Evolutionary conservation across 2,329 filamentous ascomycete species (phyloP), one percentile per base, ranked within the genome.

Genomic region (Colletotrichum somersetense): DNA sequence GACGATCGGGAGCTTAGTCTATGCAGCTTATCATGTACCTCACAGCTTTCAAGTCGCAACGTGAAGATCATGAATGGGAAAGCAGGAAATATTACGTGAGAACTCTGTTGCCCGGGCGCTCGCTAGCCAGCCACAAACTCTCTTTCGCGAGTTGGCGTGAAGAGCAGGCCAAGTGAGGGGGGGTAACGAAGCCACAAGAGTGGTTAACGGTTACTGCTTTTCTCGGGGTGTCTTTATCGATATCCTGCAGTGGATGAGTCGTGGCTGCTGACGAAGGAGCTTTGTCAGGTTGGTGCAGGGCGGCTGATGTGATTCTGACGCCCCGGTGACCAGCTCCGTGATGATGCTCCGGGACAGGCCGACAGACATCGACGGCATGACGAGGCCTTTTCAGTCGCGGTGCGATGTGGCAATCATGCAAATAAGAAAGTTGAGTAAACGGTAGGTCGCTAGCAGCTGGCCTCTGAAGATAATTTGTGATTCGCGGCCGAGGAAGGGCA

Each of bases 31-130:
- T 46, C 46, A 63, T 62, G 59, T 52, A 30, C 59, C 59, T 62
- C 59, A 20, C 59, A 52, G 59, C 4, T 20, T 12, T 26, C 6
- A 14, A 18, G 42, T 38, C 46, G 35, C 12, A 7, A 23, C 7
- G 33, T 42, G 35, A 66, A 69, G 67, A 66, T 59, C 48, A 20
- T 8, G 12, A 18, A 12, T 20, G 42, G 11, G 23, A 20, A 18
- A 48, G 61, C 18, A 42, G 18, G 62, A 18, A 11, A 30, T 57
- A 26, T 69, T 58, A 69, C 53, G 53, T 69, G 67, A 69, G 62
- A 69, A 69, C 53, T 53, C 35, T 69, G 26, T 69, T 50, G 26
- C 12, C 23, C 44, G 55, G 42, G 55, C 42, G 53, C 14, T 16
- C 26, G 44, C 38, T 35, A 63, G 61, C 38, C 23, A 63, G 61